Percentiles rank a stretch among this genome's conserved stretches.
Evolutionary conservation across 805 yeast genomes (phyloP).

Genomic region (Yarrowia divulgata): DNA sequence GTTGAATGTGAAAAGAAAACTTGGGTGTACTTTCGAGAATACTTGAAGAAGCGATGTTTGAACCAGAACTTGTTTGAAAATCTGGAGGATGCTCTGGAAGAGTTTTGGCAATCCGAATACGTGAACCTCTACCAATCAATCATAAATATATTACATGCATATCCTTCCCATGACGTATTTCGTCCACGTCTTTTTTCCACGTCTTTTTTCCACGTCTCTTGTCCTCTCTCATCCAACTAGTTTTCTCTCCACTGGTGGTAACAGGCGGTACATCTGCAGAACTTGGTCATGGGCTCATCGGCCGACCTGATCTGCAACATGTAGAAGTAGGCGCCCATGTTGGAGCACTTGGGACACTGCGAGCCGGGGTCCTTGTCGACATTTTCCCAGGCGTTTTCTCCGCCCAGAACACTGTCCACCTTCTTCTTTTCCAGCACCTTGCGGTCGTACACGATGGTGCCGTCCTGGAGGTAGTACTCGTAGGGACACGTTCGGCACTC

Average conservation of each 20-base stretch:
- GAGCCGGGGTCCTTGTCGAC: slow-evolving; percentile 89
- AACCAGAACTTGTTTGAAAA: too few relatives aligned
- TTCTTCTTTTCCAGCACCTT: slow-evolving; percentile 83
- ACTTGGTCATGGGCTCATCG: slow-evolving; percentile 99
- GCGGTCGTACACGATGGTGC: slow-evolving; percentile 80
- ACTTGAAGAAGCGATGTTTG: too few relatives aligned
- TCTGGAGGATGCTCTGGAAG: too few relatives aligned
- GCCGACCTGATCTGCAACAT: slow-evolving; percentile 97
- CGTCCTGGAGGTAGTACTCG: slow-evolving; percentile 83
- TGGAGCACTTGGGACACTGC: slow-evolving; percentile 92
- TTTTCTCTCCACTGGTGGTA: slow-evolving; percentile 97
- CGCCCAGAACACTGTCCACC: slow-evolving; percentile 96
- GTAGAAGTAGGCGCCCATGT: slow-evolving; percentile 92
- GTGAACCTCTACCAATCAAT: not conserved
- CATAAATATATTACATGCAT: slow-evolving; percentile 37
- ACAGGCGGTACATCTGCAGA: slow-evolving; percentile 93
- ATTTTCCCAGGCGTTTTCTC: slow-evolving; percentile 96
- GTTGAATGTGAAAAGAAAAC: too few relatives aligned
- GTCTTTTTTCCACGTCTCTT: too few relatives aligned
- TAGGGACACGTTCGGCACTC: slow-evolving; percentile 96
- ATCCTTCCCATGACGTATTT: not conserved
- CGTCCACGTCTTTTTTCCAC: too few relatives aligned
- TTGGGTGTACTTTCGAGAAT: too few relatives aligned
- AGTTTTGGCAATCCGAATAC: too few relatives aligned
- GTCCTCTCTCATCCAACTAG: slow-evolving; percentile 51